Conservation (phyloP, 805 yeast genomes). For the Zygoascus biomembranicola region DNA sequence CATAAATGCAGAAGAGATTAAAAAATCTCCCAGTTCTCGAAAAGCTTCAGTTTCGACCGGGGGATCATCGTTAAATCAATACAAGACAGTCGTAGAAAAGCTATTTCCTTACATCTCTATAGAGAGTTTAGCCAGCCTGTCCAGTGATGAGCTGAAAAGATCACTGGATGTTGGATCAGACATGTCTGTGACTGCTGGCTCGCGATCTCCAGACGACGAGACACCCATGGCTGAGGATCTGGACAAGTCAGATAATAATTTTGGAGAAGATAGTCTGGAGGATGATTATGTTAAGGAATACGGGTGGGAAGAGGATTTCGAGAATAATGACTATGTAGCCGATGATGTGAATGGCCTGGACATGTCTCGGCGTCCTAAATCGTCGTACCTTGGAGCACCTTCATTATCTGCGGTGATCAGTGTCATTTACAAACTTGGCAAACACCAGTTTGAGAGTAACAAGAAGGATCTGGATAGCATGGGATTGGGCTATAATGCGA, state of each 20-base stretch:
- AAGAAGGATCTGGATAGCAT: not conserved
- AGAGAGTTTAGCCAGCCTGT: not conserved
- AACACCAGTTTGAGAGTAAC: not conserved
- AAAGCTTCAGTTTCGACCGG: not conserved
- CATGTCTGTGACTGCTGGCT: not conserved
- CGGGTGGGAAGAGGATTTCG: not conserved
- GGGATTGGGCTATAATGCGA: not conserved
- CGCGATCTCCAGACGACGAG: not conserved
- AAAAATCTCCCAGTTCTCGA: not conserved
- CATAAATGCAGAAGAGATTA: not conserved
- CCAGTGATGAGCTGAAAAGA: not conserved
- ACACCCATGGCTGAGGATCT: not conserved
- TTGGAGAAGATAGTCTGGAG: not conserved
- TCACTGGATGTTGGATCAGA: not conserved
- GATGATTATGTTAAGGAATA: not conserved
- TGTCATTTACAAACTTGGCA: not conserved
- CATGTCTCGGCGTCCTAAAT: not conserved
- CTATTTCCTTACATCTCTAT: not conserved
- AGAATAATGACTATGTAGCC: not conserved
- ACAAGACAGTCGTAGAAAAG: not conserved
- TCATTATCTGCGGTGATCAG: not conserved
- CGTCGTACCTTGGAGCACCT: not conserved
- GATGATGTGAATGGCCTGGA: slow-evolving; percentile 1
- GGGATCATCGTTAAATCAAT: not conserved
- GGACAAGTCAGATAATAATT: too few species aligned